Conservation (phyloP, 2,329 filamentous ascomycete genomes). For the Epichloe glyceriae region DNA sequence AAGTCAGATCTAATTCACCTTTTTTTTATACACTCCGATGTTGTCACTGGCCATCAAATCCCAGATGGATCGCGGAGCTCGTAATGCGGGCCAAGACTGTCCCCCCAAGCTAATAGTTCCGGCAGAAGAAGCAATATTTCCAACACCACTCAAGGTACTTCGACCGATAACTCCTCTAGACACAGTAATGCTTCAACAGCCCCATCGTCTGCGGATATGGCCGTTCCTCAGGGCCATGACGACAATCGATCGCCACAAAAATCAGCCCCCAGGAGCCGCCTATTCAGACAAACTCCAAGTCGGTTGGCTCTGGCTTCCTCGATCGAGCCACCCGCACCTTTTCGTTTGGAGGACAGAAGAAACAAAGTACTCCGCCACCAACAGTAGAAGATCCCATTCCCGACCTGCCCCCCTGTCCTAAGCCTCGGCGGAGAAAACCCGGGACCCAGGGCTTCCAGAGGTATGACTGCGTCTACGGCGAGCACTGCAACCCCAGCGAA, state of each 20-base stretch:
- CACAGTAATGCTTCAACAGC: conserved; percentile 50
- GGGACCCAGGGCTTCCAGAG: conserved; percentile 27
- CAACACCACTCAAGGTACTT: conserved; percentile 47
- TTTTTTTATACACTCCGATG: not conserved
- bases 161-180: conserved; percentile 47
- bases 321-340: conserved; percentile 45
- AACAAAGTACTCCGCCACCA: conserved; percentile 22
- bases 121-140: conserved; percentile 45
- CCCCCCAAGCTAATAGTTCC: conserved; percentile 21
- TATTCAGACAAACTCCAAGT: conserved; percentile 31
- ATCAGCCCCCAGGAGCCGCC: conserved; percentile 25
- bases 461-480: conserved; percentile 40
- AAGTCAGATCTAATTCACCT: conserved; percentile 19
- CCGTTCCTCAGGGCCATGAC: conserved; percentile 15
- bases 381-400: conserved; percentile 18
- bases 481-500: conserved; percentile 39
- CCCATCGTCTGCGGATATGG: conserved; percentile 39
- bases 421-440: conserved; percentile 19
- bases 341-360: conserved; percentile 46
- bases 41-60: conserved; percentile 4
- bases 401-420: conserved; percentile 26
- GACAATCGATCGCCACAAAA: conserved; percentile 18
- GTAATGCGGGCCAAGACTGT: not conserved
- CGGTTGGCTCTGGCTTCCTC: conserved; percentile 37
- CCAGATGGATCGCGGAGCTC: not conserved